Base-by-base conservation (phyloP, 129 eudicot species). In the Pittosporum tobira region DNA sequence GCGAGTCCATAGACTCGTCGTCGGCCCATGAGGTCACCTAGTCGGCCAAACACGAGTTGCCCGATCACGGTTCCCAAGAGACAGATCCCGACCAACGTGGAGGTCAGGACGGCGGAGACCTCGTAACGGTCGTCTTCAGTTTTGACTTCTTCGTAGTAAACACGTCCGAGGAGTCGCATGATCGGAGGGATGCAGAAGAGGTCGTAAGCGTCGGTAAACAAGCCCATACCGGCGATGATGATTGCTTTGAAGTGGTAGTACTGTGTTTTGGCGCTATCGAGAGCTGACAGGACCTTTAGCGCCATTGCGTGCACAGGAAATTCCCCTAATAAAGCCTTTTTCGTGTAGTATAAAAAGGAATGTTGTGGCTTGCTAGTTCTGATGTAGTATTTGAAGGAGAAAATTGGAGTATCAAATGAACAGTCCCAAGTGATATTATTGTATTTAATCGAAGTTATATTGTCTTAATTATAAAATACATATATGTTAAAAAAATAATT, bases 211-310 rank as follows among this genome's bases (percentile, higher is more conserved):
- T 79, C 84, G 4, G 69, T 70, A 45, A 79, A 79, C 3, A 79
- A 66, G 30, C 84, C 84, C 84, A 79, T 74, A 11, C 84, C 84
- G 3, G 80, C 84, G 4, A 79, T 61, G 12, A 70, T 57, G n/a
- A 74, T 74, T 0, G 84, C 80, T 51, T 69, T 79, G 57, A 79
- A 79, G 42, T 74, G 84, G 65, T 79, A 79, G 37, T 46, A 66
- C 20, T 79, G 80, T 3, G 77, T 66, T 61, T 63, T 66, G 3
- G 80, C 80, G 0, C 57, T 15, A 51, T 79, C 84, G 0, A 74
- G 72, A 0, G 80, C 84, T 5, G 81, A 57, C 3, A 66, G 29
- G 14, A 72, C 72, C 45, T 65, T 66, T 44, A 65, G 37, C 16
- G 68, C 77, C 77, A 72, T 37, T 8, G 43, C 43, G 9, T 37